These are phyloP conservation scores for Epithemia pelagica DNA, from an alignment of 108 stramenopile genomes.

Conservation along the genomic window DNA sequence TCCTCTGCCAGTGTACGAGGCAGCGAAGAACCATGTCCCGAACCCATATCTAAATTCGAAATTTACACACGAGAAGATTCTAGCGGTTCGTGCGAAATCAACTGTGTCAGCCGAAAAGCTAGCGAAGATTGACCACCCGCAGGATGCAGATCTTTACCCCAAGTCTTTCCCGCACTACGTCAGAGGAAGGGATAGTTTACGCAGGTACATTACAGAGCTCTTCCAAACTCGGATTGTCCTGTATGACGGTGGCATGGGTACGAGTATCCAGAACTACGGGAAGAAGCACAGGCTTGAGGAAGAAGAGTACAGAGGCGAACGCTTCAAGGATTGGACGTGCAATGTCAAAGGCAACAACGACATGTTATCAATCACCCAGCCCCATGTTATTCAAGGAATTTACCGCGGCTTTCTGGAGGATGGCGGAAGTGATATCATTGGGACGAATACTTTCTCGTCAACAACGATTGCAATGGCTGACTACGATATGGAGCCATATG, in stretches of 20 bases:
- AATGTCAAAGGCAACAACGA: slow-evolving; percentile 98
- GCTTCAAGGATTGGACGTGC: no score
- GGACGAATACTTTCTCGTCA: slow-evolving; percentile 94
- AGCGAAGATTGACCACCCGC: slow-evolving; percentile 54
- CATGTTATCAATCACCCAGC: slow-evolving; percentile 89
- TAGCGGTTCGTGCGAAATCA: slow-evolving; percentile 61
- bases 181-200: slow-evolving; percentile 74
- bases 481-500: slow-evolving; percentile 89
- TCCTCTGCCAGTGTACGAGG: slow-evolving; percentile 79
- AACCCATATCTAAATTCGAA: slow-evolving; percentile 77
- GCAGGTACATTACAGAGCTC: slow-evolving; percentile 68
- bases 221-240: slow-evolving; percentile 74
- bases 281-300: slow-evolving; percentile 85
- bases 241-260: slow-evolving; percentile 96
- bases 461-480: slow-evolving; percentile 96
- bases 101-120: slow-evolving; percentile 31
- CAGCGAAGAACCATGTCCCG: slow-evolving; percentile 77
- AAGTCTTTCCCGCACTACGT: slow-evolving; percentile 75
- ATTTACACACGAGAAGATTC: slow-evolving; percentile 75
- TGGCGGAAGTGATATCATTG: slow-evolving; percentile 86
- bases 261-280: slow-evolving; percentile 94
- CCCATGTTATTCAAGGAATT: slow-evolving; percentile 86
- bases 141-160: slow-evolving; percentile 51
- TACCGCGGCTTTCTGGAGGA: slow-evolving; percentile 83
- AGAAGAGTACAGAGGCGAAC: slow-evolving; percentile 88